Evolutionary conservation across 495 filamentous ascomycete genomes (phyloP), one percentile per base, ranked within the genome.

Genomic region (Hypoxylon cercidicola): DNA sequence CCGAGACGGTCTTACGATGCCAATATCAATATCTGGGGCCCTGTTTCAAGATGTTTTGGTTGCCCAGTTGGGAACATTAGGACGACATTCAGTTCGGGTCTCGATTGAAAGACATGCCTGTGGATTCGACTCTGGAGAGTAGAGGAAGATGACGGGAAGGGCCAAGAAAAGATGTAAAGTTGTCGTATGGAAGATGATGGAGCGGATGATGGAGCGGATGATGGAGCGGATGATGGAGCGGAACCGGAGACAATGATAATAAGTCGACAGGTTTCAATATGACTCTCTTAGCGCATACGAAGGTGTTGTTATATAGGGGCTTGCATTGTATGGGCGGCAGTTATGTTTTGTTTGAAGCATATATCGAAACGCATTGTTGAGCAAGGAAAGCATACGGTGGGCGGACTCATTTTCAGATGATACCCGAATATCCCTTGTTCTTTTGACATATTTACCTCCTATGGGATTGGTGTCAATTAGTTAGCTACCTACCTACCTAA

Each of bases 401-500:
- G 43, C 52, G 21, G 41, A 49, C 34, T 53, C 21, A 51, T 55
- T 60, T 21, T 55, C 52, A 63, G 21, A n/a, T 59, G 60, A 68
- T 68, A 68, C 65, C 65, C 65, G 43, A 51, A 51, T 58, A 9
- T 62, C 25, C 23, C 20, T 44, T 28, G 20, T 25, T 50, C 16
- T 55, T 40, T 4, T 35, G 23, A 25, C 5, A 25, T 25, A 25
- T n/a, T n/a, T n/a, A n/a, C n/a, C n/a, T n/a, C n/a, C n/a, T n/a
- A n/a, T n/a, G n/a, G n/a, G n/a, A n/a, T n/a, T n/a, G n/a, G n/a
- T n/a, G n/a, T n/a, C n/a, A n/a, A n/a, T n/a, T n/a, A n/a, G n/a
- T n/a, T n/a, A n/a, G n/a, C n/a, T n/a, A n/a, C n/a, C n/a, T n/a
- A n/a, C n/a, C n/a, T n/a, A n/a, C n/a, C n/a, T n/a, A n/a, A n/a